Evolutionary conservation across 106 monocot genomes (phyloP).

Genomic region (Gastrodia elata): DNA sequence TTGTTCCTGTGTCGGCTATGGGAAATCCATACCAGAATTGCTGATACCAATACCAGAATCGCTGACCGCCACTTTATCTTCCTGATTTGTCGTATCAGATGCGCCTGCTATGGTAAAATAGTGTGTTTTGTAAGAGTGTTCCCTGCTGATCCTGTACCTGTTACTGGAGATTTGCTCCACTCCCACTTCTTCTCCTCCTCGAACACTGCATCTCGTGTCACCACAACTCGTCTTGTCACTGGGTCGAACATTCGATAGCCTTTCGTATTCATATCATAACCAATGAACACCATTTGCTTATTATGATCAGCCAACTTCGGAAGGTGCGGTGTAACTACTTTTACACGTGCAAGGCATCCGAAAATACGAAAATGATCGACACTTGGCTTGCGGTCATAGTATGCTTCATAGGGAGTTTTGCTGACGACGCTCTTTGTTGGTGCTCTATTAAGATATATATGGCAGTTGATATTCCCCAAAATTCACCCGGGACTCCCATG

Average conservation of each 20-base stretch:
- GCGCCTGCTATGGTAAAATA: conserved; percentile 12
- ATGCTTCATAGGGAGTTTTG: no score
- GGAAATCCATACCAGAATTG: no score
- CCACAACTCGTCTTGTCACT: neutral
- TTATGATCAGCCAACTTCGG: no score
- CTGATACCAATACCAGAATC: no score
- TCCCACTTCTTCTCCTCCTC: no score
- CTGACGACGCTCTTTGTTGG: no score
- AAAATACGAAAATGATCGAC: neutral
- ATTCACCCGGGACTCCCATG: no score
- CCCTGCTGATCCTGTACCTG: conserved; percentile 3
- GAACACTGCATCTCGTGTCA: neutral
- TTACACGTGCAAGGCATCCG: neutral
- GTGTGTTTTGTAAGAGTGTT: conserved; percentile 8
- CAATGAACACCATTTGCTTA: no score
- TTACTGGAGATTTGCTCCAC: conserved; percentile 11
- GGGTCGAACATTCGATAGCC: neutral
- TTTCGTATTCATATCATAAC: neutral
- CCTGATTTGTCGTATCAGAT: conserved; percentile 1
- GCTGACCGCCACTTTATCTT: no score
- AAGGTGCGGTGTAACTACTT: neutral
- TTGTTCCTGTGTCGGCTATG: no score
- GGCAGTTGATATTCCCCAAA: no score
- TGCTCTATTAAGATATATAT: no score
- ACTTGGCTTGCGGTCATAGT: neutral